Evolutionary conservation across 1,284 basidiomycete genomes (phyloP), one percentile per base, ranked within the genome.

Genomic region (Tranzscheliella williamsii): DNA sequence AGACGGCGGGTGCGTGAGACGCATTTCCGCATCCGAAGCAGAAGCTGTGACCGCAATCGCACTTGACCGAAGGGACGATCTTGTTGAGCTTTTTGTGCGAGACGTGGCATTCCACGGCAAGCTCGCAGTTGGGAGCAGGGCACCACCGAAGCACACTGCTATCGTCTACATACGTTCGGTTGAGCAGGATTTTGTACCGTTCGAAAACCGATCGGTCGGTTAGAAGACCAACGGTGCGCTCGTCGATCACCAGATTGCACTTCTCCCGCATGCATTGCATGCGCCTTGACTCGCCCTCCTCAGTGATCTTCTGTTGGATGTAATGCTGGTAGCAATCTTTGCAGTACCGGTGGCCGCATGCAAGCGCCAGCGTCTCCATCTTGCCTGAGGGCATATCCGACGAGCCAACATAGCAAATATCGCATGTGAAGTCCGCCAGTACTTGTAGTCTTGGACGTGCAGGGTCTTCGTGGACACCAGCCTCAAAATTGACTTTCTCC

Each of bases 181-280:
- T 87, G 40, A 95, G 83, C 31, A 98, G 83, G 69, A 90, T 88
- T 58, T 88, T 85, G 81, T 91, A 94, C 23, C 70, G 53, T 8
- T 71, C 53, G 30, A 70, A 55, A 4, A 50, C 79, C 40, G 81
- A 81, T 36, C 82, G 79, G 3, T 55, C 38, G 7, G 67, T 63
- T 2, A 76, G 43, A 15, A 72, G 39, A 2, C 61, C 53, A 24
- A 76, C 70, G 18, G 72, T 75, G 37, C 47, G 43, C 49, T 77
- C 72, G 49, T 75, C 72, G 9, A 89, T 85, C 43, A 92, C 84
- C 42, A 90, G 81, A 23, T 84, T 82, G 79, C 95, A 99, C 34
- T 86, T 86, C 72, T 88, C 88, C 27, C 87, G 88, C 94, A 99
- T 96, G 81, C 94, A 99, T 56, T 89, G 85, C 58, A 97, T 86